Conservation (phyloP, 192 early-diverging fungal species). For the Pilaira anomala region DNA sequence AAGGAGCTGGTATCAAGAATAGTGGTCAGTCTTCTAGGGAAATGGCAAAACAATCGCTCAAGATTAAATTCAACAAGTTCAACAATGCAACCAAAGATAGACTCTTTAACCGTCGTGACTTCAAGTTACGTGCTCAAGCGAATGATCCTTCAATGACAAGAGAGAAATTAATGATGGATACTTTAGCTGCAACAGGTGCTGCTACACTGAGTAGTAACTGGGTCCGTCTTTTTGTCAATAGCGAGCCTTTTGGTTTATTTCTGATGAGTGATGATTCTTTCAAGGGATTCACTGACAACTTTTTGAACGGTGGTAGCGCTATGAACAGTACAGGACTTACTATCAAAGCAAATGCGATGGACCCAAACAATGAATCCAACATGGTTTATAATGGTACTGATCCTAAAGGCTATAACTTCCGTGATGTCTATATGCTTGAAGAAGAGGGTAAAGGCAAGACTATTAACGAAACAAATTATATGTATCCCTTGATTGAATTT, state of each 20-base stretch:
- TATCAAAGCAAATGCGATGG: conserved; percentile 24
- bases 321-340: conserved; percentile 13
- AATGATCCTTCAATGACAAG: conserved; percentile 42
- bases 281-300: conserved; percentile 12
- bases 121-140: conserved; percentile 43
- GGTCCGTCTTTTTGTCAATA: conserved; percentile 45
- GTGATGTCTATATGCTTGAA: conserved; percentile 16
- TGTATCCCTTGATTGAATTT: not conserved
- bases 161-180: conserved; percentile 40
- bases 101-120: conserved; percentile 33
- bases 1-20: conserved; percentile 37
- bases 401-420: not conserved
- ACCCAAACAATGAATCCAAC: conserved; percentile 15
- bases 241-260: conserved; percentile 39
- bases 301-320: conserved; percentile 5
- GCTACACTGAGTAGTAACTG: conserved; percentile 38
- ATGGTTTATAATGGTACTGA: conserved; percentile 18
- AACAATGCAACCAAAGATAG: conserved; percentile 20
- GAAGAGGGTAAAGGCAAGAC: conserved; percentile 13
- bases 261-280: conserved; percentile 41
- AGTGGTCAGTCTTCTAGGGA: conserved; percentile 45
- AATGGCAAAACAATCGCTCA: conserved; percentile 33
- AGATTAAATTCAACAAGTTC: conserved; percentile 42
- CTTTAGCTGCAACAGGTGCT: conserved; percentile 38
- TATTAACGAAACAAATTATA: not conserved